A percentile compares a stretch with the other conserved stretches of the same genome.
These are phyloP conservation scores for Rhododendron griersonianum DNA, from an alignment of 148 eudicot genomes.

Conservation along the genomic window DNA sequence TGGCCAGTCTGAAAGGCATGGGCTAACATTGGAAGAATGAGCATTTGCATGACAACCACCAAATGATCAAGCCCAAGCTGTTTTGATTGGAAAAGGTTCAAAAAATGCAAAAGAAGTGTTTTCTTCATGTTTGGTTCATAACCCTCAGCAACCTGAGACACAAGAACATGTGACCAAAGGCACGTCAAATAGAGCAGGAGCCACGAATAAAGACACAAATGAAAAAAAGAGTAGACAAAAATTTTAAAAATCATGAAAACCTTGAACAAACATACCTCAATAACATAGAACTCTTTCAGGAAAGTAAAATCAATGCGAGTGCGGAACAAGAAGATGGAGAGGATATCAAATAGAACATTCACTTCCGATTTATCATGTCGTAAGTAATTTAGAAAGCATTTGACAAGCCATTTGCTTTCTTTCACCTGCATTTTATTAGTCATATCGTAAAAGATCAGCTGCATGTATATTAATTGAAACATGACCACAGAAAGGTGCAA, in stretches of 20 bases:
- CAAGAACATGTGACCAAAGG: neutral
- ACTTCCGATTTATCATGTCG: conserved; percentile 94
- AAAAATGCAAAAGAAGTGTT: conserved; percentile 80
- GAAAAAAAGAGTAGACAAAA: conserved; percentile 1
- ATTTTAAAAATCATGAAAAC: neutral
- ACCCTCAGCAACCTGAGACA: conserved; percentile 86
- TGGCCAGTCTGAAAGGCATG: conserved; percentile 96
- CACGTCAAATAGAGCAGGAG: neutral
- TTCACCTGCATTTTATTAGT: conserved; percentile 62
- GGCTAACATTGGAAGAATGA: conserved; percentile 95
- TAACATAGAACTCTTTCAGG: conserved; percentile 89
- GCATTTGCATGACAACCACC: conserved; percentile 96
- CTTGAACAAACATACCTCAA: conserved; percentile 59
- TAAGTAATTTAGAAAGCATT: conserved; percentile 93
- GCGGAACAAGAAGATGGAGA: conserved; percentile 77
- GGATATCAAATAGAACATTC: conserved; percentile 85
- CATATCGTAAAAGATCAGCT: neutral
- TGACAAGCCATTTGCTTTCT: conserved; percentile 99
- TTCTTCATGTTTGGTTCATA: conserved; percentile 87
- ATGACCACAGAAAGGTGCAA: neutral
- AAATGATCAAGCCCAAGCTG: conserved; percentile 82
- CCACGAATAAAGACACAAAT: neutral
- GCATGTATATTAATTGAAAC: neutral
- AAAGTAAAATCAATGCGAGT: conserved; percentile 92
- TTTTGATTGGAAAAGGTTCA: conserved; percentile 82